Conservation (phyloP, 2,329 filamentous ascomycete species). For the Fragosphaeria purpurea region DNA sequence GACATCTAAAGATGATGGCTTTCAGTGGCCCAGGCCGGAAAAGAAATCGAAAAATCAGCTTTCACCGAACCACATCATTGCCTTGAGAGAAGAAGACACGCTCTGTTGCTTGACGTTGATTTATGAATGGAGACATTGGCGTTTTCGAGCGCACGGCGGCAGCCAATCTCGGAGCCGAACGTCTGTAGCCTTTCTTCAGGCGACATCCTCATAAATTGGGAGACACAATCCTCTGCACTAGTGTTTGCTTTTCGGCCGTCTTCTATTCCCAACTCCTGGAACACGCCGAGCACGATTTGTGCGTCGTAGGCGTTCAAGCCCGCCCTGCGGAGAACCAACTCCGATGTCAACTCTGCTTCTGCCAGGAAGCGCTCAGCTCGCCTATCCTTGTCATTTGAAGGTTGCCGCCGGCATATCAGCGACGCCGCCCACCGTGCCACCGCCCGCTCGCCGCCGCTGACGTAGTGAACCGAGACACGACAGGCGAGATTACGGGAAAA, state of each 20-base stretch:
- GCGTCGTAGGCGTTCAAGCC: constrained; percentile 66
- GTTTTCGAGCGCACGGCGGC: constrained; percentile 39
- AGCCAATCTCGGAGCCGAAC: constrained; percentile 46
- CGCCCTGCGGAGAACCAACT: constrained; percentile 52
- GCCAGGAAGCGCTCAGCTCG: constrained; percentile 25
- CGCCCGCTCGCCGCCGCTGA: constrained; percentile 39
- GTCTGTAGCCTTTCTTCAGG: constrained; percentile 33
- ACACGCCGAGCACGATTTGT: constrained; percentile 46
- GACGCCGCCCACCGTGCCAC: constrained; percentile 46
- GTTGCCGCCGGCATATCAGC: constrained; percentile 33
- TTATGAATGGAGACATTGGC: constrained; percentile 23
- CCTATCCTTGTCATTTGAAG: too few relatives aligned
- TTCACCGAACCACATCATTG: too few relatives aligned
- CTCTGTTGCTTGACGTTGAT: too few relatives aligned
- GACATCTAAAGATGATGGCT: too few relatives aligned
- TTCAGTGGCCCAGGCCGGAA: too few relatives aligned
- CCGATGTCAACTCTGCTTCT: constrained; percentile 55
- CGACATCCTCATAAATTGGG: constrained; percentile 48
- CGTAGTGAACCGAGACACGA: constrained; percentile 31
- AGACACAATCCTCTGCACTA: constrained; percentile 28
- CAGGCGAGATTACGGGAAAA: constrained; percentile 35
- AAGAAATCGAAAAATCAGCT: too few relatives aligned
- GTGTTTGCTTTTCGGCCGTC: neutral
- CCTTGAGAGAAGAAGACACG: too few relatives aligned
- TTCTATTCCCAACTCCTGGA: constrained; percentile 19